Base-by-base conservation (phyloP, 2,329 filamentous ascomycete genomes). In the Metarhizium anisopliae region DNA sequence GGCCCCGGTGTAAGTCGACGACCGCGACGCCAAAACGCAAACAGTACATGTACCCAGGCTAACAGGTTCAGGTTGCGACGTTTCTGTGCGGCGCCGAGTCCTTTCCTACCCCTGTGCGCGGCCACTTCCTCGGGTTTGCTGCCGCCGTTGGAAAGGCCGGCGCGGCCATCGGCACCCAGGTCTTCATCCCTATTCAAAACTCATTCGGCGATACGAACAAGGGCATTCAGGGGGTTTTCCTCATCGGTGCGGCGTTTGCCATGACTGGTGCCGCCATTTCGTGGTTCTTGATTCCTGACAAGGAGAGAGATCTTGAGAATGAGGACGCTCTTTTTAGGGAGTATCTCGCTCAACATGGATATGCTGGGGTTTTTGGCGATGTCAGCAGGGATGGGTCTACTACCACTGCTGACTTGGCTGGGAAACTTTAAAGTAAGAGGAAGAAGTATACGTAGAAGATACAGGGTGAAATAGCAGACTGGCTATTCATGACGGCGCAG, bases 71-170 rank as follows among this genome's bases (percentile, higher is more conserved):
- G 61, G 60, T 62, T 14, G 60, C 58, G 60, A 73, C 79, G 3
- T 77, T 77, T 2, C 65, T 80, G 1, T 66, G 79, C 3, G 76
- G 73, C 1, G 76, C 74, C 4, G 78, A 81, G 61, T 71, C 73
- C 1, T 80, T 77, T 57, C 72, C 77, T 0, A 80, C 77, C 0
- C 74, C 75, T 0, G 72, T 79, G 0, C 68, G 77, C 10, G 78
- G 78, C 0, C 76, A 74, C 13, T 77, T 76, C 54, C 77, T 78
- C 38, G 77, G 77, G 0, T 63, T 79, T 8, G 75, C 75, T 1
- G 77, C 77, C 0, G 78, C 76, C 0, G 62, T 80, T 11, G 77
- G 77, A 0, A 80, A 80, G 60, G 72, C 75, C 0, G 77, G 77
- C 0, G 78, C 77, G 0, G 78, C 77, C 0, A 65, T 81, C 7